Evolutionary conservation across 202 grass and related monocot species (phyloP).

Genomic region (Setaria viridis): DNA sequence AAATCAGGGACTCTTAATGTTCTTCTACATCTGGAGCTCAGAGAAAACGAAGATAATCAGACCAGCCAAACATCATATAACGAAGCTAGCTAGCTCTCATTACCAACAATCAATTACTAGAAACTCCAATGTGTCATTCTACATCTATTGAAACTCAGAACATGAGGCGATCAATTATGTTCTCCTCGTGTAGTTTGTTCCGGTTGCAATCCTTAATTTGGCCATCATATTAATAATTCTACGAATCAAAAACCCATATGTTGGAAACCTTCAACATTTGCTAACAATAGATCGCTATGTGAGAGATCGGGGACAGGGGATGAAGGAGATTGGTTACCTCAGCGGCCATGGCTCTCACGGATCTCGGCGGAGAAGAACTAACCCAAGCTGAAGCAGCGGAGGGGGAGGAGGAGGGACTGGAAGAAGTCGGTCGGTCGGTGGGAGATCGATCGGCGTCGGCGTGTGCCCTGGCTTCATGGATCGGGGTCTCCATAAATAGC

Average conservation of each 20-base stretch:
- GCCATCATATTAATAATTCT: neutral
- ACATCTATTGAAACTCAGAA: neutral
- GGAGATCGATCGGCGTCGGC: neutral
- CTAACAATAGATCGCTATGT: neutral
- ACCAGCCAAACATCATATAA: neutral
- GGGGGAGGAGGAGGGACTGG: neutral
- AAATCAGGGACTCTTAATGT: neutral
- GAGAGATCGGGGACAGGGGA: neutral
- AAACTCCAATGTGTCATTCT: neutral
- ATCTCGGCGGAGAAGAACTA: neutral
- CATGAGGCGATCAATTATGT: too few relatives aligned
- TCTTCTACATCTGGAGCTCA: neutral
- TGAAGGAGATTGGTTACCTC: conserved; percentile 47
- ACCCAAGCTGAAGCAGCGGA: neutral
- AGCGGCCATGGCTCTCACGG: conserved; percentile 42
- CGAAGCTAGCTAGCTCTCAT: neutral
- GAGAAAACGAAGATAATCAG: neutral
- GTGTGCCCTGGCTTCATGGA: conserved; percentile 44
- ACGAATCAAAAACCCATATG: neutral
- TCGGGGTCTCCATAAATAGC: conserved; percentile 49
- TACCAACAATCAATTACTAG: neutral
- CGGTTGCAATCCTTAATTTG: neutral
- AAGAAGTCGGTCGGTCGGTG: conserved; percentile 16
- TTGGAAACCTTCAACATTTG: neutral
- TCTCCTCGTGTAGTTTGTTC: neutral